phyloP scores from a whole-genome alignment of 139 green algal species.

The Chlorella sp. region DNA sequence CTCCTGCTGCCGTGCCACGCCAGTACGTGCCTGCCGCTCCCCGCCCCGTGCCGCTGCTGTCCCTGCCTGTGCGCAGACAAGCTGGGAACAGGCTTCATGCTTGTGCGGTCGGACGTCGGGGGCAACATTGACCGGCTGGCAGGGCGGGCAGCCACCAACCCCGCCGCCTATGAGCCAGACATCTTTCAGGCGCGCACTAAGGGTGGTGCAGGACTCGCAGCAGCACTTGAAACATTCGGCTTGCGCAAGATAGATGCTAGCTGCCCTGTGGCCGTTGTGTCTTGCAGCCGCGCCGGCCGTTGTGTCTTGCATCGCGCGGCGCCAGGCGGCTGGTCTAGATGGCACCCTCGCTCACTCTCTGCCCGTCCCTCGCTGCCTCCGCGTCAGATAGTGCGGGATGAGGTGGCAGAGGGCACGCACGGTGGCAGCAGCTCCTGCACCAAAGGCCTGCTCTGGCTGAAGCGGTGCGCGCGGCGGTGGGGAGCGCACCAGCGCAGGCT shows the following conservation, averaged over 20 bases:
- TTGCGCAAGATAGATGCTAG: too few species aligned
- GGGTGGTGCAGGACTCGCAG: too few species aligned
- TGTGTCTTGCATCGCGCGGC: too few species aligned
- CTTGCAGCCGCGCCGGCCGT: too few species aligned
- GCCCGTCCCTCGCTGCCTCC: too few species aligned
- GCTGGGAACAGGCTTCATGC: conserved; percentile 61
- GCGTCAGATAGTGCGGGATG: conserved; percentile 69
- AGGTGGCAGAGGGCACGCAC: conserved; percentile 52
- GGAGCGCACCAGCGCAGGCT: too few species aligned
- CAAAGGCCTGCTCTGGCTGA: conserved; percentile 82
- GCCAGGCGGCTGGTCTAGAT: too few species aligned
- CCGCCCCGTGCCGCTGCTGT: neutral
- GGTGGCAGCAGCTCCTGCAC: conserved; percentile 49
- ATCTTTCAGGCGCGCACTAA: too few species aligned
- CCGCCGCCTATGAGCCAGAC: conserved; percentile 38
- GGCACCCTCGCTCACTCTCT: too few species aligned
- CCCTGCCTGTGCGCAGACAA: conserved; percentile 63
- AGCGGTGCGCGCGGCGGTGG: conserved; percentile 44
- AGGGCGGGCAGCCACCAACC: conserved; percentile 38
- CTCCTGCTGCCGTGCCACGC: too few species aligned
- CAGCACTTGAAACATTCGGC: too few species aligned
- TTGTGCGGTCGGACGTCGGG: conserved; percentile 69
- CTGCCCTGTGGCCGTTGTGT: too few species aligned
- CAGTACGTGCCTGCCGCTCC: neutral
- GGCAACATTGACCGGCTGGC: conserved; percentile 75